phyloP scores from a whole-genome alignment of 1,139 yeast species.

The Geotrichum siamense region DNA sequence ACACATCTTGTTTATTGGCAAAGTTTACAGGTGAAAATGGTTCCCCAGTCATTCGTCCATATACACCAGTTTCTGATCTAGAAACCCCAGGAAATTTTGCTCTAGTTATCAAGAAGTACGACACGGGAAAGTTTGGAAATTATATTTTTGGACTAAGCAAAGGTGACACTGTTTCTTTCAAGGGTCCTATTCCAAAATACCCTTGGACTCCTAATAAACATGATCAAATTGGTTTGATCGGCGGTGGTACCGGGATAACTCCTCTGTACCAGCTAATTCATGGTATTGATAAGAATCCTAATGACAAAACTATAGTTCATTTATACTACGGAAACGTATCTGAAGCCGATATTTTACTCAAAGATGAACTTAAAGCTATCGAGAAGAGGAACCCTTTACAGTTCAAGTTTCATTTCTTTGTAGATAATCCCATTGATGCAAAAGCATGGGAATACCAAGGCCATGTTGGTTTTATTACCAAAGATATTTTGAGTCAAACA shows the following conservation, averaged over 20 bases:
- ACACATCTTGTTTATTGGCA: conserved; percentile 75
- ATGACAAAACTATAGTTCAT: conserved; percentile 77
- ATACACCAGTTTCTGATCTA: conserved; percentile 80
- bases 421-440: conserved; percentile 50
- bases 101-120: conserved; percentile 78
- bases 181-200: conserved; percentile 94
- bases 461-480: conserved; percentile 60
- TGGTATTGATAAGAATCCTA: conserved; percentile 48
- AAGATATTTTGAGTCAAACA: conserved; percentile 53
- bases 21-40: conserved; percentile 76
- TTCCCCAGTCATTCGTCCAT: conserved; percentile 86
- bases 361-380: conserved; percentile 62
- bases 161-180: conserved; percentile 78
- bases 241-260: conserved; percentile 96
- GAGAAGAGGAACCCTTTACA: conserved; percentile 64
- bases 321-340: conserved; percentile 75
- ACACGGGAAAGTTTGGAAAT: conserved; percentile 72
- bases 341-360: conserved; percentile 69
- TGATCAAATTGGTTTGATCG: conserved; percentile 72
- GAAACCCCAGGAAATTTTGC: conserved; percentile 68
- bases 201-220: conserved; percentile 84
- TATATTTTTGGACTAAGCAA: conserved; percentile 67
- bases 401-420: conserved; percentile 68
- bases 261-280: conserved; percentile 79
- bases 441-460: conserved; percentile 43